These are phyloP conservation scores for Penicillium aurantiogriseum DNA, from an alignment of 2,329 filamentous ascomycete genomes.

Conservation along the genomic window DNA sequence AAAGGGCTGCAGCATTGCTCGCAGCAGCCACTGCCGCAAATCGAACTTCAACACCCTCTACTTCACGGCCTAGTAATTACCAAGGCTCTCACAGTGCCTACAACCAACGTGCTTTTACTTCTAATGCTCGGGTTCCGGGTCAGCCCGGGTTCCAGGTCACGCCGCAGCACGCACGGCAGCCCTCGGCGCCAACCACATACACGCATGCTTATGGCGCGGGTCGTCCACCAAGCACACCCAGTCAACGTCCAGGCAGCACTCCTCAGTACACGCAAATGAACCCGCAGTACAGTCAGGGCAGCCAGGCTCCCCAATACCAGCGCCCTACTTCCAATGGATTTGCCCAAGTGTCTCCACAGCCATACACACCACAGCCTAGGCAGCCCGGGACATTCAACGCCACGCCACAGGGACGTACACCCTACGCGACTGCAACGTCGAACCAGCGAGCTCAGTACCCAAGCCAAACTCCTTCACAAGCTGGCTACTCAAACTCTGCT, in stretches of 20 bases:
- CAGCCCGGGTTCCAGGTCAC: constrained; percentile 29
- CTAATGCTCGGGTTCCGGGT: constrained; percentile 31
- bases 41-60: constrained; percentile 36
- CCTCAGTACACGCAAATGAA: constrained; percentile 36
- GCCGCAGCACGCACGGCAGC: constrained; percentile 34
- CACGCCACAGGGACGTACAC: constrained; percentile 35
- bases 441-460: constrained; percentile 29
- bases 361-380: constrained; percentile 37
- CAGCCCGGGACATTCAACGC: constrained; percentile 34
- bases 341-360: constrained; percentile 36
- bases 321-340: constrained; percentile 41
- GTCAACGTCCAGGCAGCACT: constrained; percentile 38
- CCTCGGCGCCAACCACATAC: constrained; percentile 33
- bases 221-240: constrained; percentile 37
- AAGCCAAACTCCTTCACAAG: constrained; percentile 32
- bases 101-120: constrained; percentile 35
- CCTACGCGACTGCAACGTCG: constrained; percentile 35
- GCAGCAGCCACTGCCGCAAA: constrained; percentile 32
- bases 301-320: constrained; percentile 42
- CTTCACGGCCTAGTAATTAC: constrained; percentile 31
- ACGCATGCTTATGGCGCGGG: constrained; percentile 33
- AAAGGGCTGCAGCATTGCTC: constrained; percentile 36
- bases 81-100: constrained; percentile 32
- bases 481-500: constrained; percentile 36
- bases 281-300: constrained; percentile 36